Conservation (phyloP, 805 yeast species). For the Metschnikowia drakensbergensis region DNA sequence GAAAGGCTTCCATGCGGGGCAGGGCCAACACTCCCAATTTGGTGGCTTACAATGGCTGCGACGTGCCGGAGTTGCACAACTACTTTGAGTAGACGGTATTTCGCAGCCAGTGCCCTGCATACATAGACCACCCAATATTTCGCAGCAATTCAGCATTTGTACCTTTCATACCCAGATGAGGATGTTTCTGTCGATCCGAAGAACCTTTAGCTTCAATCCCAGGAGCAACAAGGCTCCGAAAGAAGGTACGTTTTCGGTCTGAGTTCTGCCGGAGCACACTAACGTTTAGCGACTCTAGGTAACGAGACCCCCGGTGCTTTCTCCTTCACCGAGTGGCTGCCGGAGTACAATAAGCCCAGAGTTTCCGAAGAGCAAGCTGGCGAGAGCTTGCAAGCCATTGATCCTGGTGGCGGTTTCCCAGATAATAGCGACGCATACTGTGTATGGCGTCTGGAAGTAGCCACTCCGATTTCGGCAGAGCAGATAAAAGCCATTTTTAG, state of each 20-base stretch:
- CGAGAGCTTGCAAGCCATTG: neutral
- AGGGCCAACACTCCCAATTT: constrained; percentile 15
- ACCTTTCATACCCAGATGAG: neutral
- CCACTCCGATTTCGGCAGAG: constrained; percentile 46
- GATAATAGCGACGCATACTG: neutral
- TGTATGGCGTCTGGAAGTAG: constrained; percentile 42
- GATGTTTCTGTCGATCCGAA: constrained; percentile 4
- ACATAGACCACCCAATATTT: neutral
- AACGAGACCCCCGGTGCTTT: constrained; percentile 4
- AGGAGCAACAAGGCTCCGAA: neutral
- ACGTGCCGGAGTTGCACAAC: constrained; percentile 7
- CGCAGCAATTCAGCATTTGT: constrained; percentile 4
- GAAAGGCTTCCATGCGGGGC: constrained; percentile 6
- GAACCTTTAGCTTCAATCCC: constrained; percentile 1
- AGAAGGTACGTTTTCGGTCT: neutral
- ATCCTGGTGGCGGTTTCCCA: neutral
- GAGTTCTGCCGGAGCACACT: neutral
- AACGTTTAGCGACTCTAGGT: neutral
- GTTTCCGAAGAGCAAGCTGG: neutral
- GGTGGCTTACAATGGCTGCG: constrained; percentile 19
- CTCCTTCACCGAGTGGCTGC: constrained; percentile 7
- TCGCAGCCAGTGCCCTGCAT: constrained; percentile 5
- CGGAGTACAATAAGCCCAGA: neutral
- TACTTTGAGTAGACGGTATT: constrained; percentile 1
- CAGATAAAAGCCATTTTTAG: constrained; percentile 57